Conservation (phyloP, 192 early-diverging fungal species). For the Gryganskiella cystojenkinii region DNA sequence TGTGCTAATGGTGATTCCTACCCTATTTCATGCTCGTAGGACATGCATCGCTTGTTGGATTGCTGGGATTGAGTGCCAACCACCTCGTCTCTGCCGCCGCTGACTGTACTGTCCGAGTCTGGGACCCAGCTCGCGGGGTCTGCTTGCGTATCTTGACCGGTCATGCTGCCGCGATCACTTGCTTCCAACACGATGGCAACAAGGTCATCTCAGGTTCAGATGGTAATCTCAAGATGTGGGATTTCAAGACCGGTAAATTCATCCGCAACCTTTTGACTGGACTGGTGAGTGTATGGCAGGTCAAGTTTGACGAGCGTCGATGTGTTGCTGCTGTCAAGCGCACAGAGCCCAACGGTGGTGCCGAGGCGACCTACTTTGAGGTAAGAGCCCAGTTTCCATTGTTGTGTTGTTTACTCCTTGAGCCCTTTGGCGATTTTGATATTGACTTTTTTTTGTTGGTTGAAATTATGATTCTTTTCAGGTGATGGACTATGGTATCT, state of each 20-base stretch:
- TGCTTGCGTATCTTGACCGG: conserved; percentile 76
- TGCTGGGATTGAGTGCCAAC: conserved; percentile 86
- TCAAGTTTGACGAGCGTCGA: conserved; percentile 88
- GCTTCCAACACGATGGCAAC: conserved; percentile 95
- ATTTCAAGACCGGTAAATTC: conserved; percentile 87
- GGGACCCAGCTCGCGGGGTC: conserved; percentile 77
- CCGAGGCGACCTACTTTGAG: conserved; percentile 78
- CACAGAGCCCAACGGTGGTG: conserved; percentile 23
- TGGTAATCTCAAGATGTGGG: conserved; percentile 96
- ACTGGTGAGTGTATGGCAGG: conserved; percentile 93
- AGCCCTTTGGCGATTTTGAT: neutral
- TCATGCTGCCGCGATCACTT: conserved; percentile 94
- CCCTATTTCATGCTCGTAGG: conserved; percentile 60
- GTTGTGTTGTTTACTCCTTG: neutral
- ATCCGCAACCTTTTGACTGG: conserved; percentile 85
- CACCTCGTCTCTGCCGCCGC: conserved; percentile 96
- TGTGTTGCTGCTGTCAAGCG: conserved; percentile 85
- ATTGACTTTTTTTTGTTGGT: conserved; percentile 3
- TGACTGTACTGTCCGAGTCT: conserved; percentile 92
- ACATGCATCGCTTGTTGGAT: conserved; percentile 93
- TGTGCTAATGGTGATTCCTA: too few species aligned
- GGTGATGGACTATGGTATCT: conserved; percentile 77
- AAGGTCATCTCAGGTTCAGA: conserved; percentile 97
- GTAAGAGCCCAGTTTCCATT: conserved; percentile 39
- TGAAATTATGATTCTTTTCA: too few species aligned